A percentile compares a stretch with the other conserved stretches of the same genome.
Conservation (phyloP, 768 basidiomycete species). For the Phaeolepiota aurea region DNA sequence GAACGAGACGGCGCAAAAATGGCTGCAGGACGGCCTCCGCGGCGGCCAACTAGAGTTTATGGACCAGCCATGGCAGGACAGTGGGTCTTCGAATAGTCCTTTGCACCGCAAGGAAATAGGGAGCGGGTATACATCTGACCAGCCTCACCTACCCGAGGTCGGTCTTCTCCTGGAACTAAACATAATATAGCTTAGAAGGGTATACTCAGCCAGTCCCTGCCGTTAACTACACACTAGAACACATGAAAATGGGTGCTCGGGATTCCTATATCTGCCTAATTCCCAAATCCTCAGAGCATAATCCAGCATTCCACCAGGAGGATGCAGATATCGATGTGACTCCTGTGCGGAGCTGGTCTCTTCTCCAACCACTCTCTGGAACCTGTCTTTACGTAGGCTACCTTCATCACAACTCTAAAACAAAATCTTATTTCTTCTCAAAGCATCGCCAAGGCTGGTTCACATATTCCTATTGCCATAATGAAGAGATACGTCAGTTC, state of each 20-base stretch:
- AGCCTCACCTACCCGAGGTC: slow-evolving; percentile 25
- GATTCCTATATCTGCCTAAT: slow-evolving; percentile 74
- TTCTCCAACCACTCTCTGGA: slow-evolving; percentile 71
- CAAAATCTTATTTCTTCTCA: slow-evolving; percentile 20
- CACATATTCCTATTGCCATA: slow-evolving; percentile 96
- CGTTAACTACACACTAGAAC: slow-evolving; percentile 50
- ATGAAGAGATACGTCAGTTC: slow-evolving; percentile 93
- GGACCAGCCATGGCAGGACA: slow-evolving; percentile 50
- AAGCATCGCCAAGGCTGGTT: slow-evolving; percentile 91
- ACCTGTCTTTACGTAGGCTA: slow-evolving; percentile 80
- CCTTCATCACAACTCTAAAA: slow-evolving; percentile 17
- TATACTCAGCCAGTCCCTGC: slow-evolving; percentile 12
- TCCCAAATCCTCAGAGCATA: slow-evolving; percentile 50
- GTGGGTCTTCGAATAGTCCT: slow-evolving; percentile 26
- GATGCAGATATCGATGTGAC: slow-evolving; percentile 52
- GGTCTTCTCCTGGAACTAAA: slow-evolving; percentile 10
- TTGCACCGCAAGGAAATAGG: slow-evolving; percentile 52
- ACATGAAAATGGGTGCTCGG: slow-evolving; percentile 64
- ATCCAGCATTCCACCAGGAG: slow-evolving; percentile 34
- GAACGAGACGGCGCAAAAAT: slow-evolving; percentile 64
- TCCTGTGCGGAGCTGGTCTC: slow-evolving; percentile 73
- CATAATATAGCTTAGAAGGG: slow-evolving; percentile 4
- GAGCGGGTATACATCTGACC: slow-evolving; percentile 29
- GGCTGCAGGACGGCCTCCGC: slow-evolving; percentile 63
- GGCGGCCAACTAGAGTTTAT: slow-evolving; percentile 78